Conservation (phyloP, 2,329 filamentous ascomycete genomes). For the Neofusicoccum cordaticola region DNA sequence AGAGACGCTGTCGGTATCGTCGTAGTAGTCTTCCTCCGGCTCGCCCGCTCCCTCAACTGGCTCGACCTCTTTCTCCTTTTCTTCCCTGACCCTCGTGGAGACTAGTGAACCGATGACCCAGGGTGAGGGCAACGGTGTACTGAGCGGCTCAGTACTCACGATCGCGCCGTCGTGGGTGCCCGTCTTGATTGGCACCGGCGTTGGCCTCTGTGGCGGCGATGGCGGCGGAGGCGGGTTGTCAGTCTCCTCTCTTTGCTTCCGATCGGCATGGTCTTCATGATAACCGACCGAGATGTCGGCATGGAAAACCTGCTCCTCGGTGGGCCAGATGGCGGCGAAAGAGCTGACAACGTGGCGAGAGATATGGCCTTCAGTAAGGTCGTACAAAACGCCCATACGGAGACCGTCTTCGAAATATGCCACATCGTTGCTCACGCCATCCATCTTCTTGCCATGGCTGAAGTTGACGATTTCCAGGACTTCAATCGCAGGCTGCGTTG, state of each 20-base stretch:
- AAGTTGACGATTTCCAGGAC: slow-evolving; percentile 8
- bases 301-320: background rate
- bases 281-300: background rate
- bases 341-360: background rate
- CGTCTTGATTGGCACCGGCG: background rate
- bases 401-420: background rate
- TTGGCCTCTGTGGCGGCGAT: background rate
- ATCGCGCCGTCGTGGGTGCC: background rate
- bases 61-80: background rate
- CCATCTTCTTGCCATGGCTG: slow-evolving; percentile 5
- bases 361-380: background rate
- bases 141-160: background rate
- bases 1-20: background rate
- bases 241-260: background rate
- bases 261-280: background rate
- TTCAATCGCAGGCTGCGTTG: slow-evolving; percentile 26
- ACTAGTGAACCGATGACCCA: slow-evolving; percentile 1
- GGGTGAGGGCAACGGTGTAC: background rate
- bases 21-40: background rate
- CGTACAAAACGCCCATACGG: background rate
- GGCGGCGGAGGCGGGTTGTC: background rate
- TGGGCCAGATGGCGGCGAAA: slow-evolving; percentile 2
- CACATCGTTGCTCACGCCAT: slow-evolving; percentile 7
- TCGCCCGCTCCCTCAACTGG: background rate
- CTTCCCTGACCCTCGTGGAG: background rate